phyloP scores from a whole-genome alignment of 208 protist genomes.

The Wallacemonas sp. region DNA sequence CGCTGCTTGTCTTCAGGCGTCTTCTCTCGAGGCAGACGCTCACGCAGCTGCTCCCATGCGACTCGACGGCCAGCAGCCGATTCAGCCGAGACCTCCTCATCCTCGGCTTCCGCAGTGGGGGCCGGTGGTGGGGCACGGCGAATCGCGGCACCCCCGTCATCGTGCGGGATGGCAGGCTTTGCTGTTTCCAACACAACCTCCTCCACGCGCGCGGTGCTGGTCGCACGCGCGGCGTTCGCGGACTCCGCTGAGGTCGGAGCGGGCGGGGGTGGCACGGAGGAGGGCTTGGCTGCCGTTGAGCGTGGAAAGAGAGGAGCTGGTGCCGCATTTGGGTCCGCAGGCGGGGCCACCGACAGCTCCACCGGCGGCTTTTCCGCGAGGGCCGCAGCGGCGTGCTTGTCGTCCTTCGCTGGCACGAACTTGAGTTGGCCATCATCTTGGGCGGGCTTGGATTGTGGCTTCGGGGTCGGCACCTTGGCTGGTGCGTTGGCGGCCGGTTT shows the following conservation, averaged over 20 bases:
- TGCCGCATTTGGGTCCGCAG: not conserved
- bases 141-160: conserved; percentile 13
- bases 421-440: not conserved
- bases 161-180: not conserved
- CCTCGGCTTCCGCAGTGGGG: conserved; percentile 4
- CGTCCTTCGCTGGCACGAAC: conserved; percentile 4
- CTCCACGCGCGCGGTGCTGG: conserved; percentile 20
- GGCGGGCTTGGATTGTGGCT: not conserved
- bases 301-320: not conserved
- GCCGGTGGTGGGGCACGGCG: conserved; percentile 10
- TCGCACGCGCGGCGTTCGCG: conserved; percentile 5
- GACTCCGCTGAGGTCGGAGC: not conserved
- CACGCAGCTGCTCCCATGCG: not conserved
- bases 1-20: conserved; percentile 5
- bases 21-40: not conserved
- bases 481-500: not conserved
- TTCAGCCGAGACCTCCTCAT: not conserved
- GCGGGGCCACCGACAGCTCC: not conserved
- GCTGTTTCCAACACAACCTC: not conserved
- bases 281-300: too few relatives aligned
- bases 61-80: not conserved
- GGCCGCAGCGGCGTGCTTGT: not conserved
- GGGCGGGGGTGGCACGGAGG: too few relatives aligned
- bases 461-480: conserved; percentile 3
- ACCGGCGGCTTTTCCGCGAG: not conserved